Evolutionary conservation across 2,329 filamentous ascomycete species (phyloP).

Genomic region (Colletotrichum karsti): DNA sequence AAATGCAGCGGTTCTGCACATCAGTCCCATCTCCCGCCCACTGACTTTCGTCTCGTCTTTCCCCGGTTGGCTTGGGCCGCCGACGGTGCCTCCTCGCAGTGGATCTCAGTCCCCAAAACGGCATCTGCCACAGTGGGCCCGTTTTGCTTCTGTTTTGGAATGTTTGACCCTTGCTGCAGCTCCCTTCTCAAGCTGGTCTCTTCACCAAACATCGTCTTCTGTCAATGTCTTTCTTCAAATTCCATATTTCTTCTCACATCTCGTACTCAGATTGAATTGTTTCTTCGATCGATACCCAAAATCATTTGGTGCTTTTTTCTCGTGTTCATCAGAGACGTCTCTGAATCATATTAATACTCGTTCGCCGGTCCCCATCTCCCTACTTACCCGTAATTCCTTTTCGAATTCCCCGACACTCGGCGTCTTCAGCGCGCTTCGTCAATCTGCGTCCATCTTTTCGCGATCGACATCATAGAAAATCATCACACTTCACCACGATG

Average conservation of each 20-base stretch:
- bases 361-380: neutral
- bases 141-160: slow-evolving; percentile 29
- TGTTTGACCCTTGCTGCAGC: slow-evolving; percentile 23
- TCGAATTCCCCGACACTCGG: neutral
- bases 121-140: slow-evolving; percentile 29
- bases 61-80: slow-evolving; percentile 12
- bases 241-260: slow-evolving; percentile 1
- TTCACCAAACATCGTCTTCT: neutral
- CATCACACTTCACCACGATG: neutral
- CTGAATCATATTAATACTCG: neutral
- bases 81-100: slow-evolving; percentile 1
- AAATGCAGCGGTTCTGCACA: too few species aligned
- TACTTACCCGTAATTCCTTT: neutral
- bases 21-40: neutral
- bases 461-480: neutral
- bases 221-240: neutral
- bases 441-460: neutral
- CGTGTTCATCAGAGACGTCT: neutral
- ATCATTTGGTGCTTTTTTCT: slow-evolving; percentile 9
- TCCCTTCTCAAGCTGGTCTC: neutral
- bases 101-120: slow-evolving; percentile 10
- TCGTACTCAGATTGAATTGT: neutral
- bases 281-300: neutral
- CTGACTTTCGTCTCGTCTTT: slow-evolving; percentile 18
- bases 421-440: neutral